These are phyloP conservation scores for Dentipellis fragilis DNA, from an alignment of 768 basidiomycete species.

Conservation along the genomic window DNA sequence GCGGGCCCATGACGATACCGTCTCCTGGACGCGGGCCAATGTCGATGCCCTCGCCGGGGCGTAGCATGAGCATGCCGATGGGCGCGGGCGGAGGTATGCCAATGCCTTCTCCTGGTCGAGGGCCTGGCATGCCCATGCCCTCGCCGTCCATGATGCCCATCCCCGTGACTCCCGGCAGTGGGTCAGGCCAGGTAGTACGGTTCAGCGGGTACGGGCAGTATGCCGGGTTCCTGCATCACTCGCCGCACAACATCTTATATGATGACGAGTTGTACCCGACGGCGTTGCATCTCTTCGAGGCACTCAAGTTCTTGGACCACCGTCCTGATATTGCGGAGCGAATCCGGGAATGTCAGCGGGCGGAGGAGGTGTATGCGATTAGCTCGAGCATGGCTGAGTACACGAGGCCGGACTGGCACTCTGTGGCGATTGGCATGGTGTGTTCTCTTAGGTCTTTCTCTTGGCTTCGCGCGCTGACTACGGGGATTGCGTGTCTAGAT, in stretches of 20 bases:
- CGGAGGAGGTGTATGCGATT: conserved; percentile 29
- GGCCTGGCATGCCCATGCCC: conserved; percentile 10
- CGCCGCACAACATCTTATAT: conserved; percentile 52
- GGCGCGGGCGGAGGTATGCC: conserved; percentile 5
- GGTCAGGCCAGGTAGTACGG: conserved; percentile 7
- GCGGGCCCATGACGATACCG: not conserved
- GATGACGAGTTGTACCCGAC: conserved; percentile 49
- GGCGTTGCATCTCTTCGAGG: conserved; percentile 69
- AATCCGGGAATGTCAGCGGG: conserved; percentile 36
- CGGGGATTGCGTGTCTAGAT: conserved; percentile 31
- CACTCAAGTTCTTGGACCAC: conserved; percentile 51
- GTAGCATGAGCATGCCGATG: not conserved
- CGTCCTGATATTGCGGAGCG: conserved; percentile 42
- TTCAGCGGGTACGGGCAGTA: conserved; percentile 25
- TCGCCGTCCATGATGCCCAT: conserved; percentile 1
- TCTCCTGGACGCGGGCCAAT: not conserved
- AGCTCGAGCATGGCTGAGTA: conserved; percentile 20
- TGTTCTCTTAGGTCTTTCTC: conserved; percentile 16
- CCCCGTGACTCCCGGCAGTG: conserved; percentile 7
- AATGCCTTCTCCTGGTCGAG: not conserved
- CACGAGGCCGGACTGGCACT: conserved; percentile 48
- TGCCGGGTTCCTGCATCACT: conserved; percentile 54
- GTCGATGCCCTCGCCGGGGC: not conserved
- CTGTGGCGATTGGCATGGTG: conserved; percentile 40
- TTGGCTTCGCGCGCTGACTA: not conserved